Conservation (phyloP, 805 yeast genomes). For the Starmerella etchellsii region DNA sequence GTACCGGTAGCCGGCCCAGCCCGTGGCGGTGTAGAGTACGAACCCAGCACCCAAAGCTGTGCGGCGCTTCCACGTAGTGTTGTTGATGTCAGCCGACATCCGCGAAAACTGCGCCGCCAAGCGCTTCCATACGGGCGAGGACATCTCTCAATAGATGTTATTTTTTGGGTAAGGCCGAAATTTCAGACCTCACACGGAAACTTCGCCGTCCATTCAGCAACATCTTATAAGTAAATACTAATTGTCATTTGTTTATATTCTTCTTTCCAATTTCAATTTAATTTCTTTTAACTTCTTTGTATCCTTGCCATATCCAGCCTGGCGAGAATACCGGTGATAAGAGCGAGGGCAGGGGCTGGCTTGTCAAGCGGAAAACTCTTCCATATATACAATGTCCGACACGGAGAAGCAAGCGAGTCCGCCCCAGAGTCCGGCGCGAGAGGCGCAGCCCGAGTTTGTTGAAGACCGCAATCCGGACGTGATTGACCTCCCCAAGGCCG, state of each 20-base stretch:
- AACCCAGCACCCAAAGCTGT: constrained; percentile 15
- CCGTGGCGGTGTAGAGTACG: constrained; percentile 13
- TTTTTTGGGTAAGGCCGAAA: background rate
- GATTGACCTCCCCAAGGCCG: background rate
- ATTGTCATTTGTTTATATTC: too few relatives aligned
- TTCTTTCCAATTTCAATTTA: too few relatives aligned
- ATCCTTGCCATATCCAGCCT: too few relatives aligned
- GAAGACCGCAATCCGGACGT: constrained; percentile 1
- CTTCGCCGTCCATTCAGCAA: too few relatives aligned
- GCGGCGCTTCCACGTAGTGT: constrained; percentile 18
- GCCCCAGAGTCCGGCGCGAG: background rate
- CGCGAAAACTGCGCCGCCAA: background rate
- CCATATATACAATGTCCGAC: too few relatives aligned
- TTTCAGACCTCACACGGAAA: too few relatives aligned
- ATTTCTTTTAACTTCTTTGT: too few relatives aligned
- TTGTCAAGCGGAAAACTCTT: too few relatives aligned
- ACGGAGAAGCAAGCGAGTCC: too few relatives aligned
- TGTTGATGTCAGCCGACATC: constrained; percentile 3
- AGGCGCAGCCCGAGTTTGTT: constrained; percentile 1
- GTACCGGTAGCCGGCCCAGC: constrained; percentile 22
- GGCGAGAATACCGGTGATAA: too few relatives aligned
- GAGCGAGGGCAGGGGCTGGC: too few relatives aligned
- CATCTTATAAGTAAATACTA: too few relatives aligned
- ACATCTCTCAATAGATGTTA: background rate
- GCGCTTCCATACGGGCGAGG: background rate